Base-by-base conservation (phyloP, 495 filamentous ascomycete genomes). In the Penicillium coprophilum region DNA sequence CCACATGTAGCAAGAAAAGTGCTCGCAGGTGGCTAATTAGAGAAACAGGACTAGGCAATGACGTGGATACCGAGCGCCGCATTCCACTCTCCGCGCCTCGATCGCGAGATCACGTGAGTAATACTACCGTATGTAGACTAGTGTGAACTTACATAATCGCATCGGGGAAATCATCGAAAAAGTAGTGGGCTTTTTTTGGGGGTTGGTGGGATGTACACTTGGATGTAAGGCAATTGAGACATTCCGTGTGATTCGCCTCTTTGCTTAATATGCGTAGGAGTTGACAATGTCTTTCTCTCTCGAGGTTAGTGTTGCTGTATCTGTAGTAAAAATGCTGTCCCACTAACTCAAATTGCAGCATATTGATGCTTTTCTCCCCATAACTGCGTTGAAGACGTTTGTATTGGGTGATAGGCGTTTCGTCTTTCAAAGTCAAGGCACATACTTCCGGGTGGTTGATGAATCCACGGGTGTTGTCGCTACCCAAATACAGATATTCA, bases 351-450 rank as follows among this genome's bases (percentile, higher is more conserved):
- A 60, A 51, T 20, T 28, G 23, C 46, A 79, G 76, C 72, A 76
- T 60, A 60, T 77, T 65, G 73, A 77, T 72, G 70, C 71, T 60
- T 76, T 73, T 66, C 66, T 80, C 43, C 77, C 77, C n/a, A 72
- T 77, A 49, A 69, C 75, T 48, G 66, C 71, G 40, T 58, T 78
- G 36, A 69, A 75, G 49, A 61, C 65, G 15, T 53, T 76, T 55
- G 53, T 51, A 17, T 57, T 70, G 55, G 61, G 58, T 23, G 61
- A 59, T 41, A 56, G 32, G 4, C 54, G 53, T 15, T 59, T 75
- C 34, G 50, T 80, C 28, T 53, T 80, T 4, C 61, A 75, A 55
- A 75, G 72, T n/a, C 75, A 80, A 63, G 77, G 77, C 1, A 62
- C 70, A 15, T 72, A 61, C 43, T 58, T 66, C n/a, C 68, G 65